Evolutionary conservation across 352 stramenopile genomes (phyloP).

Genomic region (Chrysophaeum taylorii): DNA sequence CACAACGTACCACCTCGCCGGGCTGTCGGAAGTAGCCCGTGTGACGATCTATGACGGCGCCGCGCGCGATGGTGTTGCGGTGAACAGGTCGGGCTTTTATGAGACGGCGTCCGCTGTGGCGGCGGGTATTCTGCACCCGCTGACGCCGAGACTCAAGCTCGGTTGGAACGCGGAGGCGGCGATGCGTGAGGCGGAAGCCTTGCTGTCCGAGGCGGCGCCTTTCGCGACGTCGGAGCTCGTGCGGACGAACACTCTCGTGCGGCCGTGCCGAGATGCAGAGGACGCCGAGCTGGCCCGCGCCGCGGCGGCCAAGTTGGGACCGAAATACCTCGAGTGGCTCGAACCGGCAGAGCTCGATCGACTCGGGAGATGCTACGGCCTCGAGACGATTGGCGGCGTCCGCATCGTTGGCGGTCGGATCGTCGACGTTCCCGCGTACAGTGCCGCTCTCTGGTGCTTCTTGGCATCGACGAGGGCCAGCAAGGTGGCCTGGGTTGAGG

Average conservation of each 20-base stretch:
- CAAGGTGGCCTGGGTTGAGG: background rate
- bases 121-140: background rate
- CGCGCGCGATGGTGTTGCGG: background rate
- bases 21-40: background rate
- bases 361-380: background rate
- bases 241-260: background rate
- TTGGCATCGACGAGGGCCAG: background rate
- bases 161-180: background rate
- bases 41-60: background rate
- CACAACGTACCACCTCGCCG: background rate
- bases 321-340: conserved; percentile 4
- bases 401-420: background rate
- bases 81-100: background rate
- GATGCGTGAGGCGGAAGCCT: background rate
- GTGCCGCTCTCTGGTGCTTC: background rate
- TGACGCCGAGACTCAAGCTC: conserved; percentile 1
- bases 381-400: background rate
- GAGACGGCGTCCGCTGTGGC: background rate
- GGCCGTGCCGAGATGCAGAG: background rate
- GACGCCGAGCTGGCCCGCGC: background rate
- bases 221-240: background rate
- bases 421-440: background rate
- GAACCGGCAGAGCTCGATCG: background rate
- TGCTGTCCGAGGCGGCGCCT: background rate
- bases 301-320: background rate